Conservation (phyloP, 2,329 filamentous ascomycete species). For the Fusarium scirpi region DNA sequence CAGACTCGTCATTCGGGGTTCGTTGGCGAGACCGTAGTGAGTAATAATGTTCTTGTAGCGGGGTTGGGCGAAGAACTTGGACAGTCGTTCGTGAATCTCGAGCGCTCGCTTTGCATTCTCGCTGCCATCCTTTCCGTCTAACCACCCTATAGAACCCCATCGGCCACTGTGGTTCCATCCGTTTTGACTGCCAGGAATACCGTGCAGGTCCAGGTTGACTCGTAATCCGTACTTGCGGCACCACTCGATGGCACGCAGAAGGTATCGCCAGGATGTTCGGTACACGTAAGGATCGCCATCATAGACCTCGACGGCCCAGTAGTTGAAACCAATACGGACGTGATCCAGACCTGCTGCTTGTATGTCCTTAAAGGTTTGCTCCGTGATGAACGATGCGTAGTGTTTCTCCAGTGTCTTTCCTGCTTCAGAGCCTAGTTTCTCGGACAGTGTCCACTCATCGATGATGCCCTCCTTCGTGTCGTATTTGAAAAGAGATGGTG, state of each 20-base stretch:
- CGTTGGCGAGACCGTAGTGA: conserved; percentile 95
- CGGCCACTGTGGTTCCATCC: conserved; percentile 97
- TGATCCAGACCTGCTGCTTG: conserved; percentile 91
- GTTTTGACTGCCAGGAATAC: conserved; percentile 92
- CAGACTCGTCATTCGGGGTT: conserved; percentile 87
- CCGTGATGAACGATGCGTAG: conserved; percentile 89
- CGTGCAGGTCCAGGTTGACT: conserved; percentile 93
- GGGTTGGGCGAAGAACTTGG: conserved; percentile 91
- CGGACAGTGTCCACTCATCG: conserved; percentile 87
- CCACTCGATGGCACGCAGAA: conserved; percentile 93
- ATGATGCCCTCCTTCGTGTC: conserved; percentile 75
- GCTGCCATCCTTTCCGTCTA: conserved; percentile 87
- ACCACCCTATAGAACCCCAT: conserved; percentile 84
- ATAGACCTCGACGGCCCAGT: conserved; percentile 92
- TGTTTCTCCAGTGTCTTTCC: conserved; percentile 85
- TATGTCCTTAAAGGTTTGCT: conserved; percentile 86
- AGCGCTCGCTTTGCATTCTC: conserved; percentile 84
- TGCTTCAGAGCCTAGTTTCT: conserved; percentile 74
- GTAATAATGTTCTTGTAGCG: conserved; percentile 92
- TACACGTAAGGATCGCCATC: conserved; percentile 88
- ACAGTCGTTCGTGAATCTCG: conserved; percentile 87
- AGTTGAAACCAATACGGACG: conserved; percentile 94
- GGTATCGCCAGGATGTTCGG: conserved; percentile 90
- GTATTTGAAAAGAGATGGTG: conserved; percentile 85
- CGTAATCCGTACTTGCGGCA: conserved; percentile 91